Evolutionary conservation across 176 grass and related monocot species (phyloP), one percentile per base, ranked within the genome.

Genomic region (Themeda triandra): DNA sequence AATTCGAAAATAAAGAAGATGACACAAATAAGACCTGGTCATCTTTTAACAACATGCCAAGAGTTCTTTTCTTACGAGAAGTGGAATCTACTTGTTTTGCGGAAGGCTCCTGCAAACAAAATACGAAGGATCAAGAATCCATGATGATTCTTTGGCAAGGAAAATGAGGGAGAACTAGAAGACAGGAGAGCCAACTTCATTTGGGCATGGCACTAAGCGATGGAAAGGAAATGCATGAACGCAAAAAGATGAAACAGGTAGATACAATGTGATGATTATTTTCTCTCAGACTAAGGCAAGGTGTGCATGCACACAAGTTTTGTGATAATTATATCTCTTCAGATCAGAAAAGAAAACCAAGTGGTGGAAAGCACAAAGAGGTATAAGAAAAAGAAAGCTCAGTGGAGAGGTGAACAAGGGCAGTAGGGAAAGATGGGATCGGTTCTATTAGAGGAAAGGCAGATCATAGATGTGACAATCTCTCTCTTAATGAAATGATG

Each of bases 41-140:
- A 66, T 94, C 82, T 46, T 91, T 73, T 62, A 94, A 90, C 60
- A 75, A 80, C 82, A 87, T 80, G 68, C 32, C 68, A 80, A 82
- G 82, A 81, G 82, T 80, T 90, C 39, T 71, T 84, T 79, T 71
- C 70, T 82, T 78, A 83, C 77, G 19, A 78, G 73, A 78, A 66
- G 66, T 74, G 36, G 81, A 42, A 40, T 82, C 51, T 64, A 72
- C 74, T 74, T 77, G 79, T 83, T 72, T 68, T 54, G 63, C 36
- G 69, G 82, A 86, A 76, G 82, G 64, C 77, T 83, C 85, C 79
- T 88, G 87, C 18, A 79, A 87, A 88, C 85, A 45, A 81, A 77
- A 83, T 85, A 70, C 48, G 31, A 87, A 84, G 71, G 76, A 81
- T 78, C 21, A 87, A 84, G 71, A 80, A 63, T 78, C 30, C 53